Evolutionary conservation across 208 protist species (phyloP).

Genomic region (Leishmania guyanensis): DNA sequence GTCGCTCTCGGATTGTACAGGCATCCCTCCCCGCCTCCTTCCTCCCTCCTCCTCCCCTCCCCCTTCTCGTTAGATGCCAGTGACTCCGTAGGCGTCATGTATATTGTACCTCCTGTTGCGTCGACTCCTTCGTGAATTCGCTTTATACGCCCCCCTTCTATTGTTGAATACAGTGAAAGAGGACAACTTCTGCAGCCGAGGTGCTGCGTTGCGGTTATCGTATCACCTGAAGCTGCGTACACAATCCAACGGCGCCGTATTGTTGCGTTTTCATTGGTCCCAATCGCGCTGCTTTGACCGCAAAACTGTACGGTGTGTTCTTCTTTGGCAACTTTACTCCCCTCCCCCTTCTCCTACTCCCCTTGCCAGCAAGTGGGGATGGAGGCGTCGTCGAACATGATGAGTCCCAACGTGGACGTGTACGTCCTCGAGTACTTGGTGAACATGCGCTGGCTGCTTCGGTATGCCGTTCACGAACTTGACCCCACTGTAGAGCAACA

Average conservation of each 20-base stretch:
- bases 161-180: not conserved
- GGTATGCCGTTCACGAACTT: conserved; percentile 42
- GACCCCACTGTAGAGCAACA: conserved; percentile 49
- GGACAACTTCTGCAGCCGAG: not conserved
- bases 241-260: not conserved
- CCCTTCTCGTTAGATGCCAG: not conserved
- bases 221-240: not conserved
- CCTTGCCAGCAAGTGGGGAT: not conserved
- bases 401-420: conserved; percentile 8
- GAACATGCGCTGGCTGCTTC: conserved; percentile 72
- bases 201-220: not conserved
- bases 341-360: not conserved
- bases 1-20: not conserved
- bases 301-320: not conserved
- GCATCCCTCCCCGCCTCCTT: not conserved
- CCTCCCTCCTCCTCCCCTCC: no score
- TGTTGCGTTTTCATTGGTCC: no score
- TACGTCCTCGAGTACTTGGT: conserved; percentile 71
- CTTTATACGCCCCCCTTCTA: not conserved
- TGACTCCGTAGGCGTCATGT: not conserved
- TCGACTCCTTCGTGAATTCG: not conserved
- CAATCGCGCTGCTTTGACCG: not conserved
- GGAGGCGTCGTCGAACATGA: conserved; percentile 2
- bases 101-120: not conserved
- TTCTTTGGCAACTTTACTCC: not conserved